Base-by-base conservation (phyloP, 2,329 filamentous ascomycete genomes). In the Colletotrichum sp. region DNA sequence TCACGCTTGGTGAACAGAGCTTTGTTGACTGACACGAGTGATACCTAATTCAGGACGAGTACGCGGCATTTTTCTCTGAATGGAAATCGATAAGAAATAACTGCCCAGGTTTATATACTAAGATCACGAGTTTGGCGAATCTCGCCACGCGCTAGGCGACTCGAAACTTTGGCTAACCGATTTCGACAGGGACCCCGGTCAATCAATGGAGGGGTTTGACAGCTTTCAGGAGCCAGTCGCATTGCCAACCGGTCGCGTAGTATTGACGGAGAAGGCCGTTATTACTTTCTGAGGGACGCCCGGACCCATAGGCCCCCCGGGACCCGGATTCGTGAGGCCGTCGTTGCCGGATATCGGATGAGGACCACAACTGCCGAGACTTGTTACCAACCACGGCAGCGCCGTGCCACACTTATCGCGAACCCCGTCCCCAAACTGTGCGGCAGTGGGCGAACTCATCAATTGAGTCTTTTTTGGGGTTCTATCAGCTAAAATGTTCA, bases 231-330 rank as follows among this genome's bases (percentile, higher is more conserved):
- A 61, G 38, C 69, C 63, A 68, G 38, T 71, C 69, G 69, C 63
- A 61, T 54, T 71, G 63, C 36, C 13, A 29, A 31, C 27, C 69
- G 31, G n/a, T 36, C 63, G 29, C 18, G 36, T 61, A 61, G 38
- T 54, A 61, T 29, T 31, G 33, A 51, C 29, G 55, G 62, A 55
- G 13, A 58, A 31, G 33, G 31, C 68, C 59, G 59, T 55, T 70
- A 43, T 51, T 51, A 54, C 16, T 21, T 33, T 21, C 24, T 21
- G 15, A 43, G 31, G 47, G 8, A 36, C 69, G 63, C 64, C 69
- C 69, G 69, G 69, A 59, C 69, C 31, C 43, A 31, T 24, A 67
- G 62, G 62, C 68, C 68, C 31, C 34, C 68, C 68, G 62, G 54
- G 62, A 15, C 34, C 68, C 68, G 62, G 54, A 54, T 18, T 62